Percentiles rank a stretch among this genome's conserved stretches.
Conservation (phyloP, 129 eudicot species). For the Silybum marianum region DNA sequence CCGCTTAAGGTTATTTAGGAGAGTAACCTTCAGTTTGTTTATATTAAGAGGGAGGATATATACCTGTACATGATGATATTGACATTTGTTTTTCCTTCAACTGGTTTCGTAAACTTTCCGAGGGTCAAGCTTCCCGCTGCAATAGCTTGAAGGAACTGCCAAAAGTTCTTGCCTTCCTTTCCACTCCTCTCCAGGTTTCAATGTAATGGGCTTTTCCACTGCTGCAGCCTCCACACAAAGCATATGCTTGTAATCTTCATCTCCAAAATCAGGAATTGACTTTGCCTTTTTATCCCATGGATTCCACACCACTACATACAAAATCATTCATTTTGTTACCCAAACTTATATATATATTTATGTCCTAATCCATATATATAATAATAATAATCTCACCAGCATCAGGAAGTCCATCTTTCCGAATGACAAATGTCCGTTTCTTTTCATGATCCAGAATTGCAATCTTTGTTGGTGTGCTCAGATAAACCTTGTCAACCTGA, state of each 20-base stretch:
- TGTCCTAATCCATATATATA: too few relatives aligned
- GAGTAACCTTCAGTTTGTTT: neutral
- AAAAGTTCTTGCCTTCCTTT: constrained; percentile 72
- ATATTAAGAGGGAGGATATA: neutral
- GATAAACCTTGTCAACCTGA: constrained; percentile 82
- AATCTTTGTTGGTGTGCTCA: constrained; percentile 75
- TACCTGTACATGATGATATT: constrained; percentile 10
- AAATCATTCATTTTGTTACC: neutral
- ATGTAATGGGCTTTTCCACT: constrained; percentile 58
- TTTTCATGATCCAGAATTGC: constrained; percentile 76
- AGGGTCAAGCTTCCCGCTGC: constrained; percentile 81
- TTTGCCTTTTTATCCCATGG: constrained; percentile 86
- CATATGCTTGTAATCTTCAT: constrained; percentile 72
- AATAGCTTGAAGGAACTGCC: constrained; percentile 71
- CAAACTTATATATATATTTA: too few relatives aligned
- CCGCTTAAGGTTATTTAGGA: neutral
- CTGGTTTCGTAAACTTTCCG: constrained; percentile 30
- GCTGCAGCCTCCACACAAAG: constrained; percentile 75
- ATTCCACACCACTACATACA: constrained; percentile 62
- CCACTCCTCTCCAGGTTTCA: constrained; percentile 84
- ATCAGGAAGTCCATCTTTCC: constrained; percentile 87
- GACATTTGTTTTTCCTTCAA: neutral
- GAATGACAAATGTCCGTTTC: constrained; percentile 66
- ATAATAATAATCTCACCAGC: constrained; percentile 53
- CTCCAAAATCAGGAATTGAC: constrained; percentile 69